These are phyloP conservation scores for Elaeis guineensis DNA, from an alignment of 176 grass and related monocot genomes.

Conservation along the genomic window DNA sequence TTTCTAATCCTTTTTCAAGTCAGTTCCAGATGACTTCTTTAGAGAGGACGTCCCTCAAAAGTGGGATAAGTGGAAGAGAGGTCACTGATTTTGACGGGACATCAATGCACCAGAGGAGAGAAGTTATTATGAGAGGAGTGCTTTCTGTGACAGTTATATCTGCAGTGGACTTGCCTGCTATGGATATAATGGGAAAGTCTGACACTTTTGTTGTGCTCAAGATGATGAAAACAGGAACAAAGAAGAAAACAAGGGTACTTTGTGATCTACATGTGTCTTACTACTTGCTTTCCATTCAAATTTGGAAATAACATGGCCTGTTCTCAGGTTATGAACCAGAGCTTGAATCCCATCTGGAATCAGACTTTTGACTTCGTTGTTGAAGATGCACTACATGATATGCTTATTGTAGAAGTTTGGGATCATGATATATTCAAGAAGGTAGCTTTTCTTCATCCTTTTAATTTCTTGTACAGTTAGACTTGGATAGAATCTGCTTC, in stretches of 20 bases:
- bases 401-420: slow-evolving; percentile 94
- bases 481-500: neutral
- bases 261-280: slow-evolving; percentile 2
- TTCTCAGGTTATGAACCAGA: slow-evolving; percentile 81
- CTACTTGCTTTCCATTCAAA: neutral
- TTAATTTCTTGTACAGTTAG: neutral
- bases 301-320: neutral
- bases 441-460: slow-evolving; percentile 27
- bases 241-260: slow-evolving; percentile 85
- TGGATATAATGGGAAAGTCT: slow-evolving; percentile 91
- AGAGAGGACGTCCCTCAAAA: slow-evolving; percentile 89
- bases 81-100: slow-evolving; percentile 29
- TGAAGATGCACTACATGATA: slow-evolving; percentile 96
- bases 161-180: slow-evolving; percentile 80
- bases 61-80: slow-evolving; percentile 58
- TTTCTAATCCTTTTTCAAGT: slow-evolving; percentile 67
- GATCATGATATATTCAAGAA: slow-evolving; percentile 96
- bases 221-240: slow-evolving; percentile 80
- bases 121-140: slow-evolving; percentile 90
- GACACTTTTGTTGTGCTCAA: slow-evolving; percentile 76
- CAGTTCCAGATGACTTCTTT: slow-evolving; percentile 71
- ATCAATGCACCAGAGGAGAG: slow-evolving; percentile 59
- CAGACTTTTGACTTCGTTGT: slow-evolving; percentile 89
- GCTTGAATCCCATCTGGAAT: slow-evolving; percentile 89
- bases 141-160: slow-evolving; percentile 87